Evolutionary conservation across 495 filamentous ascomycete species (phyloP), one percentile per base, ranked within the genome.

Genomic region (Aspergillus mulundensis): DNA sequence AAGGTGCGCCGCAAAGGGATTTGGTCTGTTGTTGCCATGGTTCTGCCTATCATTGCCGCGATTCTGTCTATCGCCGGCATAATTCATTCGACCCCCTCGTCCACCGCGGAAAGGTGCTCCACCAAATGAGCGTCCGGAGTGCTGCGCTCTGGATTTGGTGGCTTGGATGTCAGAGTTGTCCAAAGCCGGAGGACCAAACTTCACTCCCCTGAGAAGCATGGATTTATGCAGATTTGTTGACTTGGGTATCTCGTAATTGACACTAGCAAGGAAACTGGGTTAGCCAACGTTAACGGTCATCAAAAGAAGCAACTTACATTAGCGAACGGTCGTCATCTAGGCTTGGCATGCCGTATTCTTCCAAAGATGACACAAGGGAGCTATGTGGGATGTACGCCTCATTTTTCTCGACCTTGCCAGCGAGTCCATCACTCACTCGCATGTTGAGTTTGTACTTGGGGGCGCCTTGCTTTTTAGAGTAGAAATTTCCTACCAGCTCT

Each of bases 161-260:
- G 79, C 77, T 49, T 87, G 82, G 32, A 91, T 85, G 63, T 99
- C 95, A 45, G 70, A 77, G 18, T 81, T 75, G 60, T 87, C 84
- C 2, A 99, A 78, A 3, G 84, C 87, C 8, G 88, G 84, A 1
- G 77, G 71, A 0, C 84, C 74, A 48, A 91, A 80, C 60, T 87
- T 84, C 41, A 92, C 84, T 7, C 94, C 95, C 3, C 89, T 85
- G 49, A 99, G 79, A 21, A 99, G 80, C 89, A 95, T 94, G 7
- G 92, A 96, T 63, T 96, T 97, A 73, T 99, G 94, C 18, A 83
- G 71, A 61, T 88, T 78, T 15, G 73, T 71, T 12, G 81, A 82
- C 39, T 80, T 72, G 0, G 92, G 92, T 69, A 96, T 87, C 25
- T 88, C 82, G 67, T 96, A 99, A 56, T 87, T 70, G 43, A 96